A percentile compares a stretch with the other conserved stretches of the same genome.
Evolutionary conservation across 2,329 filamentous ascomycete genomes (phyloP).

Genomic region (Diaporthe sp.): DNA sequence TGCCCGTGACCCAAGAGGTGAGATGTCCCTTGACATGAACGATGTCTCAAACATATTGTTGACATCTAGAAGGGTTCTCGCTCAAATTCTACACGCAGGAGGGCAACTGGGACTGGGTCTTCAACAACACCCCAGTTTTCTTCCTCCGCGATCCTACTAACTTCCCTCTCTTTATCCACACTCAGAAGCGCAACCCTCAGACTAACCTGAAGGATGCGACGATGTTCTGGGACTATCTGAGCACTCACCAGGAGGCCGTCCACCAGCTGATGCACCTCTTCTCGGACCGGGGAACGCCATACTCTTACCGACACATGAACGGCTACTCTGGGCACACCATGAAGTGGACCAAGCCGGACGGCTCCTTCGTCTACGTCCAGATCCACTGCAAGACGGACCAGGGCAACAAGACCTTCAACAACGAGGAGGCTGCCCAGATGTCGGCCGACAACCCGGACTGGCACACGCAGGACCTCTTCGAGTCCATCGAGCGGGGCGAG

Average conservation of each 20-base stretch:
- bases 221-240: conserved; percentile 72
- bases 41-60: background rate
- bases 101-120: conserved; percentile 82
- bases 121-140: conserved; percentile 84
- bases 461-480: conserved; percentile 74
- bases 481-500: conserved; percentile 73
- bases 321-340: conserved; percentile 77
- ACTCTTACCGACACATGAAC: conserved; percentile 76
- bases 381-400: conserved; percentile 75
- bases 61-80: conserved; percentile 65
- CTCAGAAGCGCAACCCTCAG: conserved; percentile 81
- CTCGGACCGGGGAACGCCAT: conserved; percentile 75
- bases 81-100: conserved; percentile 82
- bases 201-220: conserved; percentile 80
- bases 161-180: conserved; percentile 83
- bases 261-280: conserved; percentile 78
- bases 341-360: conserved; percentile 76
- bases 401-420: conserved; percentile 71
- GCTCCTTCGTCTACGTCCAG: conserved; percentile 76
- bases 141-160: conserved; percentile 82
- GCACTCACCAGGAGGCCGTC: conserved; percentile 72
- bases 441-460: conserved; percentile 72
- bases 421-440: conserved; percentile 68
- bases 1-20: conserved; percentile 80
- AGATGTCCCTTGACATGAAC: background rate